These are phyloP conservation scores for Colletotrichum nymphaeae DNA, from an alignment of 2,329 filamentous ascomycete species.

Conservation along the genomic window DNA sequence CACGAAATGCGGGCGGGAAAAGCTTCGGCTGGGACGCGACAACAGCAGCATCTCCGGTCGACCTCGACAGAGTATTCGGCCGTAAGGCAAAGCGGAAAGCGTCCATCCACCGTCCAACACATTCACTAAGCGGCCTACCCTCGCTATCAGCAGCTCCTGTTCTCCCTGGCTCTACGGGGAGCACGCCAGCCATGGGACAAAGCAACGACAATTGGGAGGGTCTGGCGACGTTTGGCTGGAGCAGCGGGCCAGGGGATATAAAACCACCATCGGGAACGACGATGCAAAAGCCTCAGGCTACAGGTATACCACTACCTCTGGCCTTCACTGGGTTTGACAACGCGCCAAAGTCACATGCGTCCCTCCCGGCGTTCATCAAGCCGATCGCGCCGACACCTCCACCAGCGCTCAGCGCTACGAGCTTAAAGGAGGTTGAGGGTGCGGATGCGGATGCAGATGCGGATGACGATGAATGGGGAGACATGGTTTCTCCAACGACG, in stretches of 20 bases:
- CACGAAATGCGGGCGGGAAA: constrained; percentile 52
- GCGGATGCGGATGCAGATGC: constrained; percentile 38
- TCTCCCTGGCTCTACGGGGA: neutral
- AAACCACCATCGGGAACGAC: neutral
- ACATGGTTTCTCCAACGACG: constrained; percentile 63
- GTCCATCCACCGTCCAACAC: constrained; percentile 39
- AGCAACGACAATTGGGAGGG: constrained; percentile 30
- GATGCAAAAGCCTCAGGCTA: neutral
- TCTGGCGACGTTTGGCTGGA: constrained; percentile 46
- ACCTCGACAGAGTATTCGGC: constrained; percentile 58
- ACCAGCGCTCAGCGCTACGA: constrained; percentile 9
- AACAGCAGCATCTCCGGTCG: constrained; percentile 55
- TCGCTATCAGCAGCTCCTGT: constrained; percentile 22
- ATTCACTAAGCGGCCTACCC: constrained; percentile 24
- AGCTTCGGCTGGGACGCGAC: constrained; percentile 73
- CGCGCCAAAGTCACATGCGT: constrained; percentile 26
- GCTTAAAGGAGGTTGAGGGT: constrained; percentile 29
- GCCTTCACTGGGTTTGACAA: constrained; percentile 26
- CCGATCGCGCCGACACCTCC: constrained; percentile 4
- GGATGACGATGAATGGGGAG: constrained; percentile 70
- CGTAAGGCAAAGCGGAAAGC: constrained; percentile 44
- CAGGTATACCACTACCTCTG: constrained; percentile 15
- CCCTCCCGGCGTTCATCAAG: constrained; percentile 25
- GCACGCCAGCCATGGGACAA: constrained; percentile 40
- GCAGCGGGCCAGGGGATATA: constrained; percentile 6